Evolutionary conservation across 768 basidiomycete species (phyloP).

Genomic region (Tylopilus plumbeoviolaceoides): DNA sequence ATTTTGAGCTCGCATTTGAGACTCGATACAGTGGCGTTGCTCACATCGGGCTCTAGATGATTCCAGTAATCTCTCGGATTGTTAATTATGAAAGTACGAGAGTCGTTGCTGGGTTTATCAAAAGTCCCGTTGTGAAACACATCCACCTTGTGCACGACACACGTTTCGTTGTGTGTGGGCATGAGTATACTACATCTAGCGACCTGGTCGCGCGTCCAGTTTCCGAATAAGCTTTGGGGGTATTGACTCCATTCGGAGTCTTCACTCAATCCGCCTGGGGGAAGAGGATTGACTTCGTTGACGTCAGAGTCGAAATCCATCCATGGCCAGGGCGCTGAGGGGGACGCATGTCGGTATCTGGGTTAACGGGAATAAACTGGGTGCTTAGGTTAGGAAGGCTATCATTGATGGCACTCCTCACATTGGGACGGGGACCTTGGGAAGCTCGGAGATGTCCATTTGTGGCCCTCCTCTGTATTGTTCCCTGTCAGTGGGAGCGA

Average conservation of each 20-base stretch:
- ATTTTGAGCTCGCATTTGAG: background rate
- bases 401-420: constrained; percentile 6
- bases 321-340: constrained; percentile 42
- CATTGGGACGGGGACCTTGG: constrained; percentile 26
- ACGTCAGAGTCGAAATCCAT: constrained; percentile 33
- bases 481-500: background rate
- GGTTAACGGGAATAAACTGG: background rate
- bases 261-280: constrained; percentile 7
- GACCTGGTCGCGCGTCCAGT: constrained; percentile 35
- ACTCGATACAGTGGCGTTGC: constrained; percentile 7
- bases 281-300: constrained; percentile 14
- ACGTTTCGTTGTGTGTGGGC: background rate
- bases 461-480: constrained; percentile 7
- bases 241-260: constrained; percentile 26
- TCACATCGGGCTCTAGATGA: constrained; percentile 28
- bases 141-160: constrained; percentile 24
- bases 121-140: constrained; percentile 18
- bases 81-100: constrained; percentile 3
- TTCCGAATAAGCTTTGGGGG: constrained; percentile 31
- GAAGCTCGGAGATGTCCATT: constrained; percentile 11
- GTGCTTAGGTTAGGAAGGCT: background rate
- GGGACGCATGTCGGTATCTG: constrained; percentile 38
- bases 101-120: background rate
- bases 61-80: constrained; percentile 33
- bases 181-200: constrained; percentile 27